Percentiles rank a stretch among this genome's conserved stretches.
phyloP scores from a whole-genome alignment of 2,329 filamentous ascomycete species.

The Cercospora sesami region DNA sequence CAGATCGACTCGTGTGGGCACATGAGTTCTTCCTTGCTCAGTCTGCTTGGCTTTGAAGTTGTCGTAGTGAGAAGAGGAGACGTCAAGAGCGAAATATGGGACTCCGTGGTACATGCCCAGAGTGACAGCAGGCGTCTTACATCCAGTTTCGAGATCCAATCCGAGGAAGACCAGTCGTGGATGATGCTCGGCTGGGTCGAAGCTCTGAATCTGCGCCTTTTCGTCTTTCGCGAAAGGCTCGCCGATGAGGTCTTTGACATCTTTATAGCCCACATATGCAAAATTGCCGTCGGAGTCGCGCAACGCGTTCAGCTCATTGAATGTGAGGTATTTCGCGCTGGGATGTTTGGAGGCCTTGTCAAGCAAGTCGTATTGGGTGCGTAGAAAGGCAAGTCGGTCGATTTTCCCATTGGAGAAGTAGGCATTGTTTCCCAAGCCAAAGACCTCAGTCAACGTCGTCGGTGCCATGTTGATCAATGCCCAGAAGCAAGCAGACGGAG shows the following conservation, averaged over 20 bases:
- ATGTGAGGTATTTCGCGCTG: constrained; percentile 25
- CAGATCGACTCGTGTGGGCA: constrained; percentile 26
- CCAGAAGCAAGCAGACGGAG: not conserved
- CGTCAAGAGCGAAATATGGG: constrained; percentile 29
- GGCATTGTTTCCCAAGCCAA: constrained; percentile 26
- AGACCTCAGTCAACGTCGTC: constrained; percentile 24
- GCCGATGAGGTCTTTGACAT: constrained; percentile 23
- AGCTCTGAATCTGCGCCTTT: constrained; percentile 25
- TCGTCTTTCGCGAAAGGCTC: constrained; percentile 25
- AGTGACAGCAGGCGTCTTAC: constrained; percentile 19
- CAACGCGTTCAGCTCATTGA: constrained; percentile 26
- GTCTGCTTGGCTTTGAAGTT: constrained; percentile 20
- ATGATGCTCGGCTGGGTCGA: constrained; percentile 24
- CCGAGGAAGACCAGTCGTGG: constrained; percentile 28
- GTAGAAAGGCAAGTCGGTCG: constrained; percentile 26
- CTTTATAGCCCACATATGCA: constrained; percentile 20
- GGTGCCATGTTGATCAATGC: constrained; percentile 16
- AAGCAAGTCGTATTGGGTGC: constrained; percentile 24
- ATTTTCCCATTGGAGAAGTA: constrained; percentile 27
- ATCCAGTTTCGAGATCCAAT: constrained; percentile 25
- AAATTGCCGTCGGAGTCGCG: constrained; percentile 20
- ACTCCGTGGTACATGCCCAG: constrained; percentile 24
- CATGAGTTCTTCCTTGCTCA: constrained; percentile 19
- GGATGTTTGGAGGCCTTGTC: constrained; percentile 27
- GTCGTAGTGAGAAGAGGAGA: constrained; percentile 23